Evolutionary conservation across 2,329 filamentous ascomycete species (phyloP).

Genomic region (Lasiodiplodia theobromae): DNA sequence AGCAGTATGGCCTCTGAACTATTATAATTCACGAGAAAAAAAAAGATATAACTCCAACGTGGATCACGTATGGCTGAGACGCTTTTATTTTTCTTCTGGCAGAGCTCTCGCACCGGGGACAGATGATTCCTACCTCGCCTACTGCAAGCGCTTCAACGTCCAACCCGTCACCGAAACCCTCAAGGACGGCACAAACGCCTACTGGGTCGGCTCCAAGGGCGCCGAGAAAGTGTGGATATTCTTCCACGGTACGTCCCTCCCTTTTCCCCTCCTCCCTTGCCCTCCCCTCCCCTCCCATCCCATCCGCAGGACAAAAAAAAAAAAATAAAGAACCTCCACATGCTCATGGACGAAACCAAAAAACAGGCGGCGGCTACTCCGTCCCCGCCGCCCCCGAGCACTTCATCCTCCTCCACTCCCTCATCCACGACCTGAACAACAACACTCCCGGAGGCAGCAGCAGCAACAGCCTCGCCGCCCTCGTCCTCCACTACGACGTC

Average conservation of each 20-base stretch:
- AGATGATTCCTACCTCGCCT: conserved; percentile 13
- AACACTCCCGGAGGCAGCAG: neutral
- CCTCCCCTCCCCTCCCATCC: neutral
- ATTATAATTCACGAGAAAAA: neutral
- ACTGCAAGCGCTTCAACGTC: conserved; percentile 14
- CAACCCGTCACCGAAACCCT: conserved; percentile 18
- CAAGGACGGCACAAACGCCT: conserved; percentile 24
- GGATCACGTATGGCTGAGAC: neutral
- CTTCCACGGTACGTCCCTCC: conserved; percentile 11
- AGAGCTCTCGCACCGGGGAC: conserved; percentile 10
- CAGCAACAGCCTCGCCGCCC: conserved; percentile 26
- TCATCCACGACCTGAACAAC: neutral
- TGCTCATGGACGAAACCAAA: neutral
- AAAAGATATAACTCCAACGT: neutral
- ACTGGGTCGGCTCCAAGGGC: conserved; percentile 23
- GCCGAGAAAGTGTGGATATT: conserved; percentile 22
- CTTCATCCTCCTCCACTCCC: conserved; percentile 17
- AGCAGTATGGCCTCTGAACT: conserved; percentile 6
- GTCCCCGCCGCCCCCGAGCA: conserved; percentile 10
- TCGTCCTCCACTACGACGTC: conserved; percentile 39
- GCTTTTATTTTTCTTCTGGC: neutral
- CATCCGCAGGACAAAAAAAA: neutral
- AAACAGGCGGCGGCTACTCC: conserved; percentile 25
- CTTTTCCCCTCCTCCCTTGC: neutral
- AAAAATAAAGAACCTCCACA: neutral